A percentile compares a stretch with the other conserved stretches of the same genome.
phyloP scores from a whole-genome alignment of 73 alveolate species.

The Paramecium biaurelia region DNA sequence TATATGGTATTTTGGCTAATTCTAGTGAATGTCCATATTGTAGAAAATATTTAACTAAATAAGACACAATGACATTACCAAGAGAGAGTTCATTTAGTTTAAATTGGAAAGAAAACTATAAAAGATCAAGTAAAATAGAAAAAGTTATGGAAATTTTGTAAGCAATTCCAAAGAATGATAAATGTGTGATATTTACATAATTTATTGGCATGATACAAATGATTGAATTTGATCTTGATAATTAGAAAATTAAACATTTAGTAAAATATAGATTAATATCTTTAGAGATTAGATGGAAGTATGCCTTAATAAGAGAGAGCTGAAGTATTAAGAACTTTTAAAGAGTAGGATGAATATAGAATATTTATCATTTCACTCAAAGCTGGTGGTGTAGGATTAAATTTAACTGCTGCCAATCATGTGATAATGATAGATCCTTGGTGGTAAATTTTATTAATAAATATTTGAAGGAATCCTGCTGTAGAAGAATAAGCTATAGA shows the following conservation, averaged over 20 bases:
- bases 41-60: slow-evolving; percentile 44
- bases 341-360: slow-evolving; percentile 4
- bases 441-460: slow-evolving; percentile 83
- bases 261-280: slow-evolving; percentile 51
- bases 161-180: slow-evolving; percentile 42
- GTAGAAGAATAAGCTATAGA: slow-evolving; percentile 63
- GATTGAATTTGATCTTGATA: slow-evolving; percentile 68
- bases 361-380: slow-evolving; percentile 72
- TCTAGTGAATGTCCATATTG: slow-evolving; percentile 66
- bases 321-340: slow-evolving; percentile 41
- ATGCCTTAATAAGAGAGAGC: slow-evolving; percentile 57
- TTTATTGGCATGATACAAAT: slow-evolving; percentile 72
- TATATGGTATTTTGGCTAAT: slow-evolving; percentile 42
- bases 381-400: slow-evolving; percentile 93
- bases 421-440: slow-evolving; percentile 96
- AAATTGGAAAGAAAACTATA: slow-evolving; percentile 48
- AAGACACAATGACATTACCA: slow-evolving; percentile 66
- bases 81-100: slow-evolving; percentile 59
- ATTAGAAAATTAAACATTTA: slow-evolving; percentile 56
- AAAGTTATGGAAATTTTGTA: slow-evolving; percentile 38
- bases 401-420: slow-evolving; percentile 92
- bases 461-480: slow-evolving; percentile 63
- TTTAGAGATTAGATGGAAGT: slow-evolving; percentile 66
- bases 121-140: slow-evolving; percentile 55
- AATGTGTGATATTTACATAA: slow-evolving; percentile 71